Conservation (phyloP, 495 filamentous ascomycete genomes). For the Hypoxylon fragiforme region DNA sequence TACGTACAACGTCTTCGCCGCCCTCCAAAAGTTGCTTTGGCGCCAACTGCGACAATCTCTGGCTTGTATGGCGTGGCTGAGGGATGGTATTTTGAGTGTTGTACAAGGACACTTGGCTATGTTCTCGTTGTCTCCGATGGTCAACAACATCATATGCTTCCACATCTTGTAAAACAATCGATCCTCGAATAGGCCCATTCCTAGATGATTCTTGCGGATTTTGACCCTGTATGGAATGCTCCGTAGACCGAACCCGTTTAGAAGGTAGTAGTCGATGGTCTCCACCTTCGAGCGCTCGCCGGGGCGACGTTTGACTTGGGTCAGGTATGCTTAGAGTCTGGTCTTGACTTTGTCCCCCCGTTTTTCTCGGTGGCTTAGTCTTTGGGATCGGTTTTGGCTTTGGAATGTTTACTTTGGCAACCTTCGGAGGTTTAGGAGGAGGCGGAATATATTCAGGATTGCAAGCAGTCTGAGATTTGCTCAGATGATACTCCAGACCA, state of each 20-base stretch:
- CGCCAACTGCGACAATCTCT: neutral
- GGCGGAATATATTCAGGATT: constrained; percentile 52
- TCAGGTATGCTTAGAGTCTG: neutral
- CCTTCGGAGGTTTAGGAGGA: constrained; percentile 23
- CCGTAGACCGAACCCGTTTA: constrained; percentile 14
- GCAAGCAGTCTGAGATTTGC: constrained; percentile 51
- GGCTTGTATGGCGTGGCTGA: neutral
- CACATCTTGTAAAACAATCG: constrained; percentile 28
- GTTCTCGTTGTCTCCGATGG: constrained; percentile 21
- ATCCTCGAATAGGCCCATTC: constrained; percentile 5
- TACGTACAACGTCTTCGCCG: neutral
- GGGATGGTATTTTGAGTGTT: neutral
- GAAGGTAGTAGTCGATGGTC: constrained; percentile 4
- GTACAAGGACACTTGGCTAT: neutral
- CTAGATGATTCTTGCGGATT: neutral
- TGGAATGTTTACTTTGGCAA: constrained; percentile 8
- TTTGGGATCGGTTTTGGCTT: constrained; percentile 11
- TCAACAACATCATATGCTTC: constrained; percentile 37
- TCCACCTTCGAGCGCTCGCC: neutral
- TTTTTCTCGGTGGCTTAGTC: neutral
- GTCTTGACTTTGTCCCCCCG: neutral
- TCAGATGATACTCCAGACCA: constrained; percentile 57
- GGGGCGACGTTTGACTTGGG: neutral
- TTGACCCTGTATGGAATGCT: neutral
- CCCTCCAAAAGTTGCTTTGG: neutral